Percentiles rank a stretch among this genome's conserved stretches.
These are phyloP conservation scores for Neurospora sublineolata DNA, from an alignment of 495 filamentous ascomycete species.

Conservation along the genomic window DNA sequence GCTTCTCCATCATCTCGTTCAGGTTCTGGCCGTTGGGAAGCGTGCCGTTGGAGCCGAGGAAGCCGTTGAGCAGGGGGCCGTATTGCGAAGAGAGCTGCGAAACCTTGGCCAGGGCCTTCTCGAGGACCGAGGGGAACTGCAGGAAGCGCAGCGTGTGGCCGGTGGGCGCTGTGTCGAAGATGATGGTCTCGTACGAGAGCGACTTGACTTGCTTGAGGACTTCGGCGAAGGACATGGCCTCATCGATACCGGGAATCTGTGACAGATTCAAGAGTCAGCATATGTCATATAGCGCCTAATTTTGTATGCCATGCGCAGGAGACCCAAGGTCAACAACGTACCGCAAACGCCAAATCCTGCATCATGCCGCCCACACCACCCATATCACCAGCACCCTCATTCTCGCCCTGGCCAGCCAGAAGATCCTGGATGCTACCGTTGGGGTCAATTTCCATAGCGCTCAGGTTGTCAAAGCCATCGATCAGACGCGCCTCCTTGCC, in stretches of 20 bases:
- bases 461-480: slow-evolving; percentile 85
- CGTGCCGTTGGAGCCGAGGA: slow-evolving; percentile 69
- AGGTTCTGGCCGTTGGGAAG: slow-evolving; percentile 87
- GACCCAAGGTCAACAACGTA: slow-evolving; percentile 21
- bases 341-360: slow-evolving; percentile 53
- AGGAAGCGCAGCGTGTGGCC: slow-evolving; percentile 98
- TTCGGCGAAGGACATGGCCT: slow-evolving; percentile 99
- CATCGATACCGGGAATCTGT: slow-evolving; percentile 95
- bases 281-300: neutral
- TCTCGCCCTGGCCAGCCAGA: slow-evolving; percentile 69
- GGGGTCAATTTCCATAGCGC: slow-evolving; percentile 98
- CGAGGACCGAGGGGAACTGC: slow-evolving; percentile 94
- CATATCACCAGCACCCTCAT: slow-evolving; percentile 45
- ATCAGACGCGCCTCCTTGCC: slow-evolving; percentile 93
- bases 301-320: neutral
- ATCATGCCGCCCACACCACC: slow-evolving; percentile 59
- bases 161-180: slow-evolving; percentile 98
- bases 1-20: slow-evolving; percentile 81
- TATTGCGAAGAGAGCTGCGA: slow-evolving; percentile 90
- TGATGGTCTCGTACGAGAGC: slow-evolving; percentile 95
- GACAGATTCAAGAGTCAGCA: neutral
- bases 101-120: slow-evolving; percentile 94
- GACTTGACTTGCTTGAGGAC: slow-evolving; percentile 98
- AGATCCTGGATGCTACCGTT: slow-evolving; percentile 97
- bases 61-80: slow-evolving; percentile 87